Conservation (phyloP, 805 yeast species). For the Cyberlindnera mississippiensis region DNA sequence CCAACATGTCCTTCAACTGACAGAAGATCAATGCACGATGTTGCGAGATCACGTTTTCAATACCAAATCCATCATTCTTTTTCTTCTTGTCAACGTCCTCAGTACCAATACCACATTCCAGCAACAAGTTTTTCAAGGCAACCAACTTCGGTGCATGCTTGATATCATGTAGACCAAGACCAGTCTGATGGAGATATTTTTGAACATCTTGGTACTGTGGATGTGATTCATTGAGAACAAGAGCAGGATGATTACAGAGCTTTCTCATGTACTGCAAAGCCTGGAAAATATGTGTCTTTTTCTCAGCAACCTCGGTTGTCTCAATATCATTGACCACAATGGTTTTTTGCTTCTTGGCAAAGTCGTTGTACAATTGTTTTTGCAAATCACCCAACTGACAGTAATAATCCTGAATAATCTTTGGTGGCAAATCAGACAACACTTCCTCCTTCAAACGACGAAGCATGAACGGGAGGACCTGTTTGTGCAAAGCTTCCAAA, state of each 20-base stretch:
- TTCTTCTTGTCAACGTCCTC: conserved; percentile 32
- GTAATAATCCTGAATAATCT: conserved; percentile 96
- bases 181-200: conserved; percentile 52
- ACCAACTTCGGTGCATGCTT: conserved; percentile 86
- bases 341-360: conserved; percentile 78
- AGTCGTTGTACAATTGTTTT: conserved; percentile 81
- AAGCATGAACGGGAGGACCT: conserved; percentile 92
- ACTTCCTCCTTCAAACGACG: conserved; percentile 97
- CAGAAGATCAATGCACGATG: conserved; percentile 95
- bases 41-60: conserved; percentile 69
- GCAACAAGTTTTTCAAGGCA: conserved; percentile 73
- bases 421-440: conserved; percentile 92
- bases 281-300: conserved; percentile 92
- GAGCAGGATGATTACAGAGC: conserved; percentile 92
- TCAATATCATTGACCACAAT: conserved; percentile 63
- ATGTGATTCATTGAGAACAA: conserved; percentile 77
- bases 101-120: conserved; percentile 84
- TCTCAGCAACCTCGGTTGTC: conserved; percentile 42
- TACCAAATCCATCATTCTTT: conserved; percentile 33
- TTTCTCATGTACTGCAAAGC: conserved; percentile 97
- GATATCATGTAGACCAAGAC: conserved; percentile 62
- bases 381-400: conserved; percentile 93
- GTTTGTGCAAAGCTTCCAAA: conserved; percentile 92
- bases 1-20: conserved; percentile 96
- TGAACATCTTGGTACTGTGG: conserved; percentile 76